A percentile compares a stretch with the other conserved stretches of the same genome.
Conservation (phyloP, 2,329 filamentous ascomycete species). For the Arthrocladium fulminans region DNA sequence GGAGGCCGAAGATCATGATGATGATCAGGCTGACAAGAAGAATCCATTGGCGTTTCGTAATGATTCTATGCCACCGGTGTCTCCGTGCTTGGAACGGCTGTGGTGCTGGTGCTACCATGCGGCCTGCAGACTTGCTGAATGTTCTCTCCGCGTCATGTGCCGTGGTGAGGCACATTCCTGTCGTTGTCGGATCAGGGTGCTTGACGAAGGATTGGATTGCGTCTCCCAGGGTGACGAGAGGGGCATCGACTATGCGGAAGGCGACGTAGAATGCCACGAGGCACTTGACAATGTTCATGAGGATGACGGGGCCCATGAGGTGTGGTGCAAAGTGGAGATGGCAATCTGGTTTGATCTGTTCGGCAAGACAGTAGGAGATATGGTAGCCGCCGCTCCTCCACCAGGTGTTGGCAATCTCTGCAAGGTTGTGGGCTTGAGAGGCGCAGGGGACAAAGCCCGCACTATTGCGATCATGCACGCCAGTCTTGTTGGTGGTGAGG, state of each 20-base stretch:
- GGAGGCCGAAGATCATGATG: constrained; percentile 12
- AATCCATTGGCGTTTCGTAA: constrained; percentile 20
- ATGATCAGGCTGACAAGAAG: constrained; percentile 13
- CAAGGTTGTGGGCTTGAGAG: background rate
- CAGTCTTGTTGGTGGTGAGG: constrained; percentile 14
- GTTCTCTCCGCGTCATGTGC: background rate
- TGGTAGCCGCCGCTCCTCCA: constrained; percentile 17
- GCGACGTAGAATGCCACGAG: constrained; percentile 6
- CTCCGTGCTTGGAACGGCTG: constrained; percentile 13
- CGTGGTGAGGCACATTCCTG: constrained; percentile 20
- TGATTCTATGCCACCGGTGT: constrained; percentile 15
- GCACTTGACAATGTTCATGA: constrained; percentile 8
- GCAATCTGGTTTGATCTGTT: constrained; percentile 10
- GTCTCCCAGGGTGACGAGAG: constrained; percentile 30
- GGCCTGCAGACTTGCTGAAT: background rate
- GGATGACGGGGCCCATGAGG: background rate
- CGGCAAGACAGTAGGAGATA: constrained; percentile 19
- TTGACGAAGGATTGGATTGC: constrained; percentile 31
- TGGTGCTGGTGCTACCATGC: background rate
- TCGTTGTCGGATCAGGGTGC: constrained; percentile 25
- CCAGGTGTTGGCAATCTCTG: constrained; percentile 6
- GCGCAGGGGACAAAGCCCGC: constrained; percentile 7
- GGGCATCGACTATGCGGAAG: constrained; percentile 9
- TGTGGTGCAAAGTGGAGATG: constrained; percentile 8
- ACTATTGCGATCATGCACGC: constrained; percentile 10